A percentile compares a stretch with the other conserved stretches of the same genome.
These are phyloP conservation scores for Musa balbisiana DNA, from an alignment of 202 grass and related monocot species.

Conservation along the genomic window DNA sequence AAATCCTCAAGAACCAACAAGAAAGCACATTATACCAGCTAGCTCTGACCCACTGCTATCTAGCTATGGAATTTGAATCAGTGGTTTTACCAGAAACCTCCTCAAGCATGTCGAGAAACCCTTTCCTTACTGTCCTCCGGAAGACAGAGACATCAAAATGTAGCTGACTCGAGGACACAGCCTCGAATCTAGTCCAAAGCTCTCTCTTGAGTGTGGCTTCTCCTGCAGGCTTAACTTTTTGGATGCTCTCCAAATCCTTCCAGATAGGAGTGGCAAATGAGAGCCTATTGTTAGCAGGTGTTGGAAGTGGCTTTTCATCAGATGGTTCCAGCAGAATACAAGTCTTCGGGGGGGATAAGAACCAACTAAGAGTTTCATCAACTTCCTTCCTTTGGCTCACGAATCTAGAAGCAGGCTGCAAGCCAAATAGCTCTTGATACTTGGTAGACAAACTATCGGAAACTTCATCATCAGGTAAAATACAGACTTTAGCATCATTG, in stretches of 20 bases:
- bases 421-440: slow-evolving; percentile 40
- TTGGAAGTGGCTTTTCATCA: slow-evolving; percentile 46
- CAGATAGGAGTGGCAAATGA: slow-evolving; percentile 36
- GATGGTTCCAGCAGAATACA: slow-evolving; percentile 57
- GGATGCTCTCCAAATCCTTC: slow-evolving; percentile 61
- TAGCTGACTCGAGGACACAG: slow-evolving; percentile 42
- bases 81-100: slow-evolving; percentile 36
- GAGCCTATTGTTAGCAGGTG: slow-evolving; percentile 25
- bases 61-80: not conserved
- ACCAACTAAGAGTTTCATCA: slow-evolving; percentile 68
- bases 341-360: slow-evolving; percentile 79
- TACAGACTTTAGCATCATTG: slow-evolving; percentile 16
- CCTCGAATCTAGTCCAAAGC: slow-evolving; percentile 85
- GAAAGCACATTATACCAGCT: not conserved
- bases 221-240: slow-evolving; percentile 49
- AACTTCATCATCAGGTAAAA: slow-evolving; percentile 29
- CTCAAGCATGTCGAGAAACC: slow-evolving; percentile 84
- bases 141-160: slow-evolving; percentile 54
- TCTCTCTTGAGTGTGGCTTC: slow-evolving; percentile 90
- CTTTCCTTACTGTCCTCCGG: slow-evolving; percentile 32
- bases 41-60: not conserved
- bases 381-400: slow-evolving; percentile 31
- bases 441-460: slow-evolving; percentile 36
- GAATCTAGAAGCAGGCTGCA: slow-evolving; percentile 19
- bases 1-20: not conserved